Evolutionary conservation across 805 yeast genomes (phyloP).

Genomic region (Yarrowia yakushimensis): DNA sequence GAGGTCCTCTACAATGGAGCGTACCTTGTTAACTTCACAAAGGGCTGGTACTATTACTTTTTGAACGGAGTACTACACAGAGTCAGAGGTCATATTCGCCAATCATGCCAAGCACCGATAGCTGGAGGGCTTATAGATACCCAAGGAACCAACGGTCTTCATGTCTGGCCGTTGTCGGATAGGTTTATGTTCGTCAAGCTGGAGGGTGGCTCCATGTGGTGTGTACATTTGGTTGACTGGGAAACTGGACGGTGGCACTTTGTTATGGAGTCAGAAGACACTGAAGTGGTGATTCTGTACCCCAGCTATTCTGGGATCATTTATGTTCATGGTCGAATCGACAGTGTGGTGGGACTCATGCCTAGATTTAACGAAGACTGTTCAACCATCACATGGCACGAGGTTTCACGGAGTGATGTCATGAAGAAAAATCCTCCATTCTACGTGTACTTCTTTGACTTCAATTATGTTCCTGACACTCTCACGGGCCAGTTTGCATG

Average conservation of each 20-base stretch:
- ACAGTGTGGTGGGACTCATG: not conserved
- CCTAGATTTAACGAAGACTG: not conserved
- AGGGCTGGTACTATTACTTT: not conserved
- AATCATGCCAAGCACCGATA: not conserved
- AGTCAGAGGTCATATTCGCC: not conserved
- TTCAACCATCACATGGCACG: not conserved
- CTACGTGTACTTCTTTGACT: not conserved
- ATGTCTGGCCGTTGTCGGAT: not conserved
- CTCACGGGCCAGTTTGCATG: not conserved
- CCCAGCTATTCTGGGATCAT: not conserved
- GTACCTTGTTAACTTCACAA: not conserved
- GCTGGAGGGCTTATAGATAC: not conserved
- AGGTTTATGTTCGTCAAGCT: not conserved
- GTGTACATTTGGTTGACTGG: constrained; percentile 5
- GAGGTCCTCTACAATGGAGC: not conserved
- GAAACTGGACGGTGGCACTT: not conserved
- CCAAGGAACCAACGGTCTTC: not conserved
- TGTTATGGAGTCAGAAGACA: not conserved
- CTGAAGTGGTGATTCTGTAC: not conserved
- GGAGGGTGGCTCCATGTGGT: not conserved
- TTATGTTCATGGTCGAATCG: not conserved
- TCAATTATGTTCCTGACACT: not conserved
- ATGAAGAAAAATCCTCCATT: not conserved
- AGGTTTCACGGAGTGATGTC: not conserved
- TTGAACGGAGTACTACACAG: not conserved